Evolutionary conservation across 2,329 filamentous ascomycete genomes (phyloP).

Genomic region (Colletotrichum sp.): DNA sequence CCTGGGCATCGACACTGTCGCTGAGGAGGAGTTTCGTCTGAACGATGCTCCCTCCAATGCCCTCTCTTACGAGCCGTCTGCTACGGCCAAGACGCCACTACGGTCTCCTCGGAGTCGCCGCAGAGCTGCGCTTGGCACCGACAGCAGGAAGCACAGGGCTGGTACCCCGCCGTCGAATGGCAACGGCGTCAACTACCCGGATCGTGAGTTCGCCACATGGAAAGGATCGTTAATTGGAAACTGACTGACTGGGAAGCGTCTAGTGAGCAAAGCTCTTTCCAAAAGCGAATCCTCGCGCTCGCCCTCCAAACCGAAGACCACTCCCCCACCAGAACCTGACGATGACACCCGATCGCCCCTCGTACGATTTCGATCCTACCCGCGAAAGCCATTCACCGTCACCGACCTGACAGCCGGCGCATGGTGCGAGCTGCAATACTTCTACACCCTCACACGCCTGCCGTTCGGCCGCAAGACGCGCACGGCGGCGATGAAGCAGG

Average conservation of each 20-base stretch:
- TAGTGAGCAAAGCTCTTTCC: constrained; percentile 60
- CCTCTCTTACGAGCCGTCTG: constrained; percentile 20
- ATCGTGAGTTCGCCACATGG: constrained; percentile 49
- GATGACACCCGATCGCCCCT: constrained; percentile 62
- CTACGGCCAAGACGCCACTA: background rate
- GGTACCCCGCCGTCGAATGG: constrained; percentile 19
- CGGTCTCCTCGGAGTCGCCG: background rate
- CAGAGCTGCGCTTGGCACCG: constrained; percentile 15
- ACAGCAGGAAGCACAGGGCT: constrained; percentile 11
- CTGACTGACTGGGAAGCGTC: constrained; percentile 71
- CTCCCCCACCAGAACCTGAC: constrained; percentile 17
- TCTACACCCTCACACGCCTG: constrained; percentile 79
- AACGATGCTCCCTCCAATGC: constrained; percentile 26
- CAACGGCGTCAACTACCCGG: constrained; percentile 49
- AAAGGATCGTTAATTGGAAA: constrained; percentile 11
- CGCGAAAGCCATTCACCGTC: constrained; percentile 82
- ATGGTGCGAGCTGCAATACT: constrained; percentile 97
- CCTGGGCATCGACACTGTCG: constrained; percentile 8
- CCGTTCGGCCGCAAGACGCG: constrained; percentile 74
- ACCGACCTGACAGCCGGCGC: constrained; percentile 87
- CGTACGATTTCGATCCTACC: constrained; percentile 78
- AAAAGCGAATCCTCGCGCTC: constrained; percentile 19
- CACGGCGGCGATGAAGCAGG: constrained; percentile 85
- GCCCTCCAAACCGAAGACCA: constrained; percentile 20
- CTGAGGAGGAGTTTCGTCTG: background rate